Evolutionary conservation across 192 early-diverging fungal genomes (phyloP).

Genomic region (Coemansia sp.): DNA sequence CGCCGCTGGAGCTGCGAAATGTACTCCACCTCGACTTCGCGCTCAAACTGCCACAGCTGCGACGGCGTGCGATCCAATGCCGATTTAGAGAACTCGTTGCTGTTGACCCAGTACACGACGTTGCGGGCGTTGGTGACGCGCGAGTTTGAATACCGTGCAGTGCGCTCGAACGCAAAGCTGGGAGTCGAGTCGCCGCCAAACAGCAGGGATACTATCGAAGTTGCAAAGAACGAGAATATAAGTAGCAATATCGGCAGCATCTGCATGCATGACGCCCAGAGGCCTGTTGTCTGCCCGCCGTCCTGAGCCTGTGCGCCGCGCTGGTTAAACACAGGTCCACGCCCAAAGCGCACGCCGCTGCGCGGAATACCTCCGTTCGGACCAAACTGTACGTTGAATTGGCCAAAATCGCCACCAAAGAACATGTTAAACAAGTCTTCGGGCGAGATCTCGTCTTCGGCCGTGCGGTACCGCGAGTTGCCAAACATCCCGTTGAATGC

Average conservation of each 20-base stretch:
- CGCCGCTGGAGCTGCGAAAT: slow-evolving; percentile 61
- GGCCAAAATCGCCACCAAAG: slow-evolving; percentile 70
- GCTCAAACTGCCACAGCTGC: slow-evolving; percentile 68
- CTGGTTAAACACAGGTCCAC: neutral
- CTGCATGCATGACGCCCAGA: slow-evolving; percentile 64
- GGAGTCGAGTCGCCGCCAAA: slow-evolving; percentile 52
- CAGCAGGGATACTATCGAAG: slow-evolving; percentile 57
- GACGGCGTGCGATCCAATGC: slow-evolving; percentile 31
- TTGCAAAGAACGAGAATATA: slow-evolving; percentile 71
- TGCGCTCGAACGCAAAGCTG: slow-evolving; percentile 64
- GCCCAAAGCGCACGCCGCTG: slow-evolving; percentile 19
- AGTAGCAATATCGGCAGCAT: slow-evolving; percentile 77
- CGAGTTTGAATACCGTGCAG: slow-evolving; percentile 50
- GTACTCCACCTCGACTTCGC: slow-evolving; percentile 69
- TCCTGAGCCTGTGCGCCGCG: slow-evolving; percentile 28
- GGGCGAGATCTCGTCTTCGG: slow-evolving; percentile 75
- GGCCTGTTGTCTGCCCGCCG: slow-evolving; percentile 4
- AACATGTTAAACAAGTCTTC: slow-evolving; percentile 98
- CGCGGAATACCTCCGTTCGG: slow-evolving; percentile 17
- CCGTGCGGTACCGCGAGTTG: slow-evolving; percentile 11
- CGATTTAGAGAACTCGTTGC: slow-evolving; percentile 49
- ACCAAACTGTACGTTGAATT: slow-evolving; percentile 49
- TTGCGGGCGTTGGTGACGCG: slow-evolving; percentile 61
- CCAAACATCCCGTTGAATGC: slow-evolving; percentile 1
- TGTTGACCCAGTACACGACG: slow-evolving; percentile 82